phyloP scores from a whole-genome alignment of 805 yeast species.

The Metschnikowia bowlesiae region DNA sequence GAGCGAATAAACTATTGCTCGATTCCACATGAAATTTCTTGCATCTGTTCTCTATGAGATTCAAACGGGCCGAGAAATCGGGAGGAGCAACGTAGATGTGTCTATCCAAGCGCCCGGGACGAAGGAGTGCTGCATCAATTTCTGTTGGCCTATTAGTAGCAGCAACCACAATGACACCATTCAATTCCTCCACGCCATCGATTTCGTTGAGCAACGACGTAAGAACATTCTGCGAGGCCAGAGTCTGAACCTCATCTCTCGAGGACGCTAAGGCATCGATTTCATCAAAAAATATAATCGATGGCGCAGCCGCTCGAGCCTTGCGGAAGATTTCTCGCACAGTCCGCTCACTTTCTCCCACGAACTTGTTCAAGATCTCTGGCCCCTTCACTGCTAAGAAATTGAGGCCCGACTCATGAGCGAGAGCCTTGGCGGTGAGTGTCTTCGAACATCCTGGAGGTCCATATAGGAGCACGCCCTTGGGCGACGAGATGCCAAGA shows the following conservation, averaged over 20 bases:
- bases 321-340: constrained; percentile 89
- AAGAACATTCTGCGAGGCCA: constrained; percentile 77
- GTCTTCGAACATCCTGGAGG: constrained; percentile 99
- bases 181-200: constrained; percentile 94
- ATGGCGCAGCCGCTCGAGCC: constrained; percentile 90
- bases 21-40: constrained; percentile 52
- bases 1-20: constrained; percentile 41
- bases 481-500: constrained; percentile 85
- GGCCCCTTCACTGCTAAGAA: constrained; percentile 96
- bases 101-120: constrained; percentile 95
- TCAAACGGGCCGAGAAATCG: constrained; percentile 70
- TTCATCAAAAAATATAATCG: constrained; percentile 94
- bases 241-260: constrained; percentile 59
- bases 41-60: constrained; percentile 70
- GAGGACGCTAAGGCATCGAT: constrained; percentile 88
- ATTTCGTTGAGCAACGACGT: constrained; percentile 91
- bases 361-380: constrained; percentile 87
- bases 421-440: constrained; percentile 92
- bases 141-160: constrained; percentile 95
- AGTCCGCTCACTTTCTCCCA: constrained; percentile 93
- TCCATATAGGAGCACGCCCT: constrained; percentile 89
- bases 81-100: constrained; percentile 94
- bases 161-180: constrained; percentile 90
- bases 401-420: constrained; percentile 94
- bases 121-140: constrained; percentile 84